These are phyloP conservation scores for Mitragyna speciosa DNA, from an alignment of 257 asterid genomes.

Conservation along the genomic window DNA sequence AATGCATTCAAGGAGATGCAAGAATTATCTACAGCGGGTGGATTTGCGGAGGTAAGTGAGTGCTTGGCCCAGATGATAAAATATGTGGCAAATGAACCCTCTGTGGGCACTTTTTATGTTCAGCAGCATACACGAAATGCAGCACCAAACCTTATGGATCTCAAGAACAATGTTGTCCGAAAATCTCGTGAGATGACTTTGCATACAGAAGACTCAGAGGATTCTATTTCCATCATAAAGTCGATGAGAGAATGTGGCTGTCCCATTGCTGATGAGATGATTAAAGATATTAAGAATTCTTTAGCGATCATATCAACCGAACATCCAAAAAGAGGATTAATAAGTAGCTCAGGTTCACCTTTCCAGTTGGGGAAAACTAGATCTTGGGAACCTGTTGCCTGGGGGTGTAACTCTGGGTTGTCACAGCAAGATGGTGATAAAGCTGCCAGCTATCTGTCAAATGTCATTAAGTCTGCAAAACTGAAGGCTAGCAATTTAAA, in stretches of 20 bases:
- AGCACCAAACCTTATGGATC: constrained; percentile 64
- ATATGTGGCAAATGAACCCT: constrained; percentile 93
- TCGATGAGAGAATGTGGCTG: constrained; percentile 89
- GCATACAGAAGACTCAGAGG: constrained; percentile 81
- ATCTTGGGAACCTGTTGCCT: constrained; percentile 72
- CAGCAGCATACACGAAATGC: constrained; percentile 84
- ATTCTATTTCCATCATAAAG: constrained; percentile 60
- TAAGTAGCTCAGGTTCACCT: constrained; percentile 43
- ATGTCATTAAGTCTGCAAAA: constrained; percentile 63
- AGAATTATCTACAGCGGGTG: constrained; percentile 71
- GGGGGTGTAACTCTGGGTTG: constrained; percentile 49
- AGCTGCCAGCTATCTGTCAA: constrained; percentile 58
- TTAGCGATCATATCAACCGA: constrained; percentile 60
- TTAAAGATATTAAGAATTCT: constrained; percentile 60
- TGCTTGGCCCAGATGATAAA: constrained; percentile 76
- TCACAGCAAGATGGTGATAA: constrained; percentile 37
- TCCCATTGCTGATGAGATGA: constrained; percentile 76
- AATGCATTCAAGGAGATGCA: constrained; percentile 76
- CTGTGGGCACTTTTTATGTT: constrained; percentile 87
- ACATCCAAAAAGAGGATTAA: constrained; percentile 63
- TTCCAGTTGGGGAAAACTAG: constrained; percentile 55
- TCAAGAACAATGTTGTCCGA: constrained; percentile 55
- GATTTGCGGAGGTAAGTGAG: constrained; percentile 82
- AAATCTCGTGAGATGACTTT: constrained; percentile 63
- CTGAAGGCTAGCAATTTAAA: constrained; percentile 58